These are phyloP conservation scores for Patellifolia procumbens DNA, from an alignment of 179 eudicot genomes.

Conservation along the genomic window DNA sequence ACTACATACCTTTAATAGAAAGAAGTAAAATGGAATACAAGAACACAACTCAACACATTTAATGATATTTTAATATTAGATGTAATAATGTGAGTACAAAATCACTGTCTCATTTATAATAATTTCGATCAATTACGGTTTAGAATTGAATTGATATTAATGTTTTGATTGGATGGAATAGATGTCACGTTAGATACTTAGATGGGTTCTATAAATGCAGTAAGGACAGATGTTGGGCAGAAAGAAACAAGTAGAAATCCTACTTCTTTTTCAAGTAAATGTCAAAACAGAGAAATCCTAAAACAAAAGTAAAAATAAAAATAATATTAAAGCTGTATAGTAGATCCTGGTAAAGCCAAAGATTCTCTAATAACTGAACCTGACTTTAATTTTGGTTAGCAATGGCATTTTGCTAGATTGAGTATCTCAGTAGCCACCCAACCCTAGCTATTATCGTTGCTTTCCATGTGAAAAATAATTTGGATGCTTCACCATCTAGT, in stretches of 20 bases:
- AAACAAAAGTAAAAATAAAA: background rate
- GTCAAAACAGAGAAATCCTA: background rate
- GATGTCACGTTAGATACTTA: conserved; percentile 2
- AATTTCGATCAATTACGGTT: too few species aligned
- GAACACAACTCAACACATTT: too few species aligned
- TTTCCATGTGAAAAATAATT: background rate
- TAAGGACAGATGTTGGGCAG: conserved; percentile 11
- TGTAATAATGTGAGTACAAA: too few species aligned
- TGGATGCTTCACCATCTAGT: background rate
- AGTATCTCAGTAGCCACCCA: conserved; percentile 1
- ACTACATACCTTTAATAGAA: too few species aligned
- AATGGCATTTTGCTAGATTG: background rate
- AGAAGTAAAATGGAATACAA: too few species aligned
- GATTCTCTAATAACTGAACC: background rate
- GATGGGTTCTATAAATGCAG: background rate
- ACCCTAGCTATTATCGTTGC: background rate
- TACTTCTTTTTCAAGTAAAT: background rate
- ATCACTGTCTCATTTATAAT: too few species aligned
- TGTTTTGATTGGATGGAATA: background rate
- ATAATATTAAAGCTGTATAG: background rate
- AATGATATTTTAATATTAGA: too few species aligned
- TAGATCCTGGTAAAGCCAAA: background rate
- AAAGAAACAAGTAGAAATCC: conserved; percentile 11
- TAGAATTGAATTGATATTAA: background rate
- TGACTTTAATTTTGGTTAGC: background rate